phyloP scores from a whole-genome alignment of 257 asterid species.

The Echites panduratus region DNA sequence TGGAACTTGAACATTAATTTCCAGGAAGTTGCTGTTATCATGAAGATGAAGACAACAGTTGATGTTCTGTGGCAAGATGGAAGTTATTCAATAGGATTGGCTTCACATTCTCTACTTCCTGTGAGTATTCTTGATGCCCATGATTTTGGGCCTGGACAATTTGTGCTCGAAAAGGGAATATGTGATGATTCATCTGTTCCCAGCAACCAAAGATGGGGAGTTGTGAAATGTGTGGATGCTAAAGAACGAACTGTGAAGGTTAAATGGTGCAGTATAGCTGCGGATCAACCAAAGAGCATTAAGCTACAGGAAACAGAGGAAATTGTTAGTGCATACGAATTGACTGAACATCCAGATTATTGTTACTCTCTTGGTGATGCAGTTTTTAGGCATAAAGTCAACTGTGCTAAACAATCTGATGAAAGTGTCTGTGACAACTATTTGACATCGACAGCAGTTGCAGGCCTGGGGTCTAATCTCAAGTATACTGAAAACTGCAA shows the following conservation, averaged over 20 bases:
- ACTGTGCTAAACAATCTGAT: conserved; percentile 13
- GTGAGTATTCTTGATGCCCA: conserved; percentile 66
- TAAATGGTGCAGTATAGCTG: conserved; percentile 48
- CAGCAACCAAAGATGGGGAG: conserved; percentile 53
- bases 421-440: conserved; percentile 11
- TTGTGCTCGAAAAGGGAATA: conserved; percentile 72
- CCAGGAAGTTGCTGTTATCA: conserved; percentile 52
- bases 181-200: conserved; percentile 33
- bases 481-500: conserved; percentile 19
- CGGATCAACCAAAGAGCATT: conserved; percentile 14
- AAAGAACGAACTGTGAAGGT: conserved; percentile 80
- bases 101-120: conserved; percentile 52
- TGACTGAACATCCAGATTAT: conserved; percentile 80
- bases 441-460: conserved; percentile 15
- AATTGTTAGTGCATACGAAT: conserved; percentile 86
- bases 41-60: conserved; percentile 59
- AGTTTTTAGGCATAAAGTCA: conserved; percentile 37
- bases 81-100: conserved; percentile 48
- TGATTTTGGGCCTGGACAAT: conserved; percentile 74
- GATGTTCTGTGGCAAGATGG: conserved; percentile 96
- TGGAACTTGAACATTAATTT: conserved; percentile 21
- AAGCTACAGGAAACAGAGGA: conserved; percentile 46
- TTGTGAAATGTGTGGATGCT: conserved; percentile 62
- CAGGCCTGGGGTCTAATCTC: conserved; percentile 17
- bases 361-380: conserved; percentile 58